Evolutionary conservation across 2,329 filamentous ascomycete species (phyloP), one percentile per base, ranked within the genome.

Genomic region (Pseudogymnoascus sp.): DNA sequence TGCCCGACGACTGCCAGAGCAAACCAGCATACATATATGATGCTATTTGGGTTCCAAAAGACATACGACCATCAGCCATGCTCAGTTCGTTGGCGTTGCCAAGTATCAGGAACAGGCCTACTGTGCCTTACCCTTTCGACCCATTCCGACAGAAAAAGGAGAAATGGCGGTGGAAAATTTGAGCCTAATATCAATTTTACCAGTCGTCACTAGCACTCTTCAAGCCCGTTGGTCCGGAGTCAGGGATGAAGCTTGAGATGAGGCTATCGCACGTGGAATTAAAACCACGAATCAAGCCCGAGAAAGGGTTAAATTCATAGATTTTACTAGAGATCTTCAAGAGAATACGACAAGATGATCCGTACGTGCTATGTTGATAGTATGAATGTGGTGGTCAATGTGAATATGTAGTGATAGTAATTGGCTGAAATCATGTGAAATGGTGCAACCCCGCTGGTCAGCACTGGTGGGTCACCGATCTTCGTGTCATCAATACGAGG

Each of bases 401-500:
- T 55, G 49, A 33, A 55, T 55, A 55, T 55, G 33, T 29, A 16
- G 29, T 55, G 19, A 33, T 33, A 55, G 49, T 55, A 33, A 55
- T 55, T 55, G 49, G 49, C 49, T 55, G 3, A 55, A 55, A 55
- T 55, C 58, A 60, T 60, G 58, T 60, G 58, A 60, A 60, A 43
- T 60, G 58, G 38, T 43, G 58, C 33, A 60, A 60, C 58, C 23
- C 58, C 38, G 58, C 33, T 43, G 58, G 58, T 38, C 58, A 43
- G 33, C 58, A 43, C 58, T 38, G 38, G 38, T 38, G 33, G 38
- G 35, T 43, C 58, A 60, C 33, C 19, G n/a, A 60, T 38, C 33
- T 6, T n/a, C 23, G 26, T 11, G 58, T 38, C 58, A 60, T 43
- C 35, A 38, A 60, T 38, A 38, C 58, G 58, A 55, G 49, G 49